These are phyloP conservation scores for Acanthochlamys bracteata DNA, from an alignment of 106 monocot genomes.

Conservation along the genomic window DNA sequence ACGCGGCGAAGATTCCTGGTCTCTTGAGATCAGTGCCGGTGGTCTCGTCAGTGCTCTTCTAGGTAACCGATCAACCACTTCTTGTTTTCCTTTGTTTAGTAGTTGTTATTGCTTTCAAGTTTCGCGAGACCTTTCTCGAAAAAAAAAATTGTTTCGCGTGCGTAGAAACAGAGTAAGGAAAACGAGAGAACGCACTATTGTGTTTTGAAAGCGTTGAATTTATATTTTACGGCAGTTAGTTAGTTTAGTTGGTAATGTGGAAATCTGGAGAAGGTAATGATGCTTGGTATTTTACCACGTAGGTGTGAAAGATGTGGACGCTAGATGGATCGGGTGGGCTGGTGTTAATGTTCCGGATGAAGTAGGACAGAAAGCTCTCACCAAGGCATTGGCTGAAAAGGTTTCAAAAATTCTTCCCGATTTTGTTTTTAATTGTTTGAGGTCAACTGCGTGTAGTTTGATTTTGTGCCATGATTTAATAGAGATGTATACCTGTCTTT, in stretches of 20 bases:
- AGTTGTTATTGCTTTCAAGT: neutral
- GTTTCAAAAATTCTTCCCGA: conserved; percentile 15
- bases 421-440: neutral
- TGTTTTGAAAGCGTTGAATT: too few relatives aligned
- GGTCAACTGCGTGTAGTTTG: neutral
- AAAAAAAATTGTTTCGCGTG: too few relatives aligned
- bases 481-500: conserved; percentile 99
- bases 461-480: conserved; percentile 14
- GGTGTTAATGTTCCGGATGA: conserved; percentile 97
- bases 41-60: conserved; percentile 92
- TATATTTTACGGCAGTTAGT: too few relatives aligned
- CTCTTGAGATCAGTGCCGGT: conserved; percentile 89
- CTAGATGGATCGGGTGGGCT: conserved; percentile 98
- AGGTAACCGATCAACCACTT: conserved; percentile 20
- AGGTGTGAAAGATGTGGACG: conserved; percentile 96
- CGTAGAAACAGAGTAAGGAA: too few relatives aligned
- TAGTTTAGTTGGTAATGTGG: neutral
- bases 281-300: neutral
- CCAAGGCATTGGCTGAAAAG: conserved; percentile 86
- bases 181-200: too few relatives aligned
- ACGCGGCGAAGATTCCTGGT: conserved; percentile 78
- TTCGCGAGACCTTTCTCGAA: too few relatives aligned
- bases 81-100: neutral
- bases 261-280: neutral
- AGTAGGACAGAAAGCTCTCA: conserved; percentile 75